Evolutionary conservation across 1,284 basidiomycete genomes (phyloP).

Genomic region (Ustilago shanxiensis): DNA sequence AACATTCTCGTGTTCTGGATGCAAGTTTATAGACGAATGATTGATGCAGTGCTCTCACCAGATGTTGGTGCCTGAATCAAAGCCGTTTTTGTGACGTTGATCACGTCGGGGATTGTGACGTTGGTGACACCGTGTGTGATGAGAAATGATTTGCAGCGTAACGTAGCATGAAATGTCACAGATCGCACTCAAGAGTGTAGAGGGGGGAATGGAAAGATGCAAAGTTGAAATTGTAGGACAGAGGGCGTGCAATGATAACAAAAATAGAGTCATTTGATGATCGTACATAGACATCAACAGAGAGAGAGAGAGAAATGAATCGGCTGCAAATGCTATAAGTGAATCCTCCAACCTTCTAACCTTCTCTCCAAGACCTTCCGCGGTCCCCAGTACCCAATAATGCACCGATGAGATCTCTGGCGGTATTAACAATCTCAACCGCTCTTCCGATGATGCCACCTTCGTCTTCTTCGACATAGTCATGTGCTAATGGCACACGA

Average conservation of each 20-base stretch:
- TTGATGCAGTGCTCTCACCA: slow-evolving; percentile 14
- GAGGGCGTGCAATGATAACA: slow-evolving; percentile 1
- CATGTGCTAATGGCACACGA: slow-evolving; percentile 65
- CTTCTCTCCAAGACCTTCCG: slow-evolving; percentile 52
- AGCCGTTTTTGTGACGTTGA: neutral
- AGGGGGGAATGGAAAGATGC: neutral
- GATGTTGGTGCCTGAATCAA: neutral
- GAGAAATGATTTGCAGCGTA: neutral
- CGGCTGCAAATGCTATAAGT: neutral
- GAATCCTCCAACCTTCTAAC: slow-evolving; percentile 4
- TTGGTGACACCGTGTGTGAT: neutral
- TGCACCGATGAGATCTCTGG: slow-evolving; percentile 65
- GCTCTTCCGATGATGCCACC: slow-evolving; percentile 66
- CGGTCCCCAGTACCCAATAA: slow-evolving; percentile 54
- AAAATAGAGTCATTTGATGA: neutral
- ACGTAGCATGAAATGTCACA: neutral
- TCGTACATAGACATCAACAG: neutral
- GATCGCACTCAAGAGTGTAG: neutral
- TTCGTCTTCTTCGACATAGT: slow-evolving; percentile 68
- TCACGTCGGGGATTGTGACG: neutral
- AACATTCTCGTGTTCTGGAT: slow-evolving; percentile 41
- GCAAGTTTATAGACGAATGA: slow-evolving; percentile 18
- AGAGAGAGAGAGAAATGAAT: slow-evolving; percentile 1
- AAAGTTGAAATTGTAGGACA: neutral
- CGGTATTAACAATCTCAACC: slow-evolving; percentile 69